Evolutionary conservation across 2,329 filamentous ascomycete species (phyloP), one percentile per base, ranked within the genome.

Genomic region (Sphaerostilbella broomeana): DNA sequence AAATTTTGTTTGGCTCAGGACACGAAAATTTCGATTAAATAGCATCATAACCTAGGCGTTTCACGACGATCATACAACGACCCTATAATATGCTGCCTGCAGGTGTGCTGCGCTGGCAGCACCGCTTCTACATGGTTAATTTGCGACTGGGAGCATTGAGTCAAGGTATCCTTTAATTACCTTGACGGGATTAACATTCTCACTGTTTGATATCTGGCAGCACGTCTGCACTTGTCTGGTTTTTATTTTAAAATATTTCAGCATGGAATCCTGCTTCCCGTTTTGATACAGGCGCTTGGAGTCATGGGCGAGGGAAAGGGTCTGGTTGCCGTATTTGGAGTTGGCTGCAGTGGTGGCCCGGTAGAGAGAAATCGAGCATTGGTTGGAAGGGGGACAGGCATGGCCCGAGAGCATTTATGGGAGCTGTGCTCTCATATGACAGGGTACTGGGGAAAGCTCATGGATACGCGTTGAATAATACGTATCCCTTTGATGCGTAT

Each of bases 211-310:
- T 41, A 43, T 49, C 45, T 42, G 46, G 54, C 50, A 50, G 46
- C 29, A 37, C 36, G 44, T 44, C 46, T 50, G 47, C 42, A 47
- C 50, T 52, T 52, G 51, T 55, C 53, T 55, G 51, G 51, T 53
- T 58, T 53, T 40, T 29, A n/a, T n/a, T n/a, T n/a, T n/a, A n/a
- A 49, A 55, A 53, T 61, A 56, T 60, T 55, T 52, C 49, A 57
- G 56, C 57, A 62, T 52, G 47, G 44, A 47, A 49, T 50, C 39
- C 45, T 58, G 52, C 52, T 58, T 50, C 54, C 58, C 51, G 52
- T 55, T 30, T 55, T 63, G 53, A 58, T 54, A 56, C 60, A 47
- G 62, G 63, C 62, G 63, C 60, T 62, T 51, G 62, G 62, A 64
- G 63, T 65, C 54, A 51, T 47, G 51, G 59, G 59, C 52, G 56